A percentile compares a stretch with the other conserved stretches of the same genome.
Conservation (phyloP, 495 filamentous ascomycete species). For the Neurospora sp. region DNA sequence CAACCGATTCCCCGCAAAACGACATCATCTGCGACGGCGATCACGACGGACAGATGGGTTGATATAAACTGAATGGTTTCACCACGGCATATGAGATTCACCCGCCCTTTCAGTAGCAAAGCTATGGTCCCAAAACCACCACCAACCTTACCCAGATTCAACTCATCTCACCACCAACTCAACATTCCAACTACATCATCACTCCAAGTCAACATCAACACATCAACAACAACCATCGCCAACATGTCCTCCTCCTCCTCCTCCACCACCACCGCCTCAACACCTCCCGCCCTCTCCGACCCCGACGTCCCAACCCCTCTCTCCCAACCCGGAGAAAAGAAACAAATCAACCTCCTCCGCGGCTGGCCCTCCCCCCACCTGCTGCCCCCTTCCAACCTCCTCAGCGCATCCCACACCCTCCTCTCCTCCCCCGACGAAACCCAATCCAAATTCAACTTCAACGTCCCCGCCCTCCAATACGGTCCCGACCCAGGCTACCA, state of each 20-base stretch:
- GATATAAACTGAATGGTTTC: not conserved
- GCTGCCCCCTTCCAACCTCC: slow-evolving; percentile 52
- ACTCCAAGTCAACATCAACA: not conserved
- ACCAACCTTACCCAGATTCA: not conserved
- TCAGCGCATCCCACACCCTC: slow-evolving; percentile 13
- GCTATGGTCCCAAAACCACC: not conserved
- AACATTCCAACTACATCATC: not conserved
- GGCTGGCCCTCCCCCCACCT: slow-evolving; percentile 66
- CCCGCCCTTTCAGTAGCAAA: not conserved
- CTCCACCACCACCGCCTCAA: not conserved
- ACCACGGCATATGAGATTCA: not conserved
- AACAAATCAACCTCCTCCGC: slow-evolving; percentile 53
- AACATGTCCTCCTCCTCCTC: not conserved
- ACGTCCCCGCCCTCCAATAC: slow-evolving; percentile 55
- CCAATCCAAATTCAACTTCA: slow-evolving; percentile 25
- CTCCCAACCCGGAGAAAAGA: slow-evolving; percentile 8
- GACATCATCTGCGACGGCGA: not conserved
- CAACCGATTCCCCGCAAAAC: not conserved
- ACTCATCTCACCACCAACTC: not conserved
- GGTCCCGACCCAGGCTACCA: slow-evolving; percentile 68
- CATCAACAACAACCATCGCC: not conserved
- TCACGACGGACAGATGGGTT: not conserved
- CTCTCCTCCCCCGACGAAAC: slow-evolving; percentile 1
- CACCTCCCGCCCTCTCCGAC: not conserved
- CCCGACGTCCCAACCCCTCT: not conserved